Base-by-base conservation (phyloP, 2,329 filamentous ascomycete species). In the Emergomyces orientalis region DNA sequence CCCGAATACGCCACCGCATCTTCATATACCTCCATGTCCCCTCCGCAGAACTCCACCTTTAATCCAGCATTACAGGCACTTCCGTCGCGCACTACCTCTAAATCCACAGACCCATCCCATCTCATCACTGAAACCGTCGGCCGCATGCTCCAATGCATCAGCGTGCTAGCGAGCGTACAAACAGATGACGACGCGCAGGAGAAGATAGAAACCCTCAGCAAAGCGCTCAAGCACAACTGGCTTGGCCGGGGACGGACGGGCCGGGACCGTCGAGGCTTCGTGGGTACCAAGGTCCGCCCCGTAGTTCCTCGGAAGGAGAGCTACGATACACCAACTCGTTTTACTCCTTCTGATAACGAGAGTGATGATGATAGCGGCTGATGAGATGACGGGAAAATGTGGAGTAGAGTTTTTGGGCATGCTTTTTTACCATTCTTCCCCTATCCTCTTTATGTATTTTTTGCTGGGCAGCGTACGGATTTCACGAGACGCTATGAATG, bases 141-240 rank as follows among this genome's bases (percentile, higher is more conserved):
- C 0, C 82, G 93, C 59, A 96, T 99, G 90, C 80, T 99, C 66
- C 94, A 99, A 78, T 99, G 94, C 75, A 88, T 97, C 75, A 93
- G 88, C 73, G 91, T 99, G 8, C 80, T 99, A 27, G 89, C 90
- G 2, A 87, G 87, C 65, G 84, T 96, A 14, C 88, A 85, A 70
- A 85, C 82, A 0, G 84, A 84, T 11, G 90, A 95, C 66, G 86
- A 88, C 45, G 82, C 85, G 1, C 90, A 93, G 72, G 83, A 82
- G 63, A 90, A 88, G 75, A 88, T 97, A 70, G 88, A 93, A 65
- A 85, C 92, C 70, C 79, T 99, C 65, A 91, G 88, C 63, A 88
- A 90, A 71, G 86, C 94, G 69, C 79, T 99, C 65, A 99, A 97
- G 77, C 86, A 97, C 70, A 99, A 99, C 75, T 99, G 94, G 94